Evolutionary conservation across 2,329 filamentous ascomycete genomes (phyloP), one percentile per base, ranked within the genome.

Genomic region (Cercospora sp.): DNA sequence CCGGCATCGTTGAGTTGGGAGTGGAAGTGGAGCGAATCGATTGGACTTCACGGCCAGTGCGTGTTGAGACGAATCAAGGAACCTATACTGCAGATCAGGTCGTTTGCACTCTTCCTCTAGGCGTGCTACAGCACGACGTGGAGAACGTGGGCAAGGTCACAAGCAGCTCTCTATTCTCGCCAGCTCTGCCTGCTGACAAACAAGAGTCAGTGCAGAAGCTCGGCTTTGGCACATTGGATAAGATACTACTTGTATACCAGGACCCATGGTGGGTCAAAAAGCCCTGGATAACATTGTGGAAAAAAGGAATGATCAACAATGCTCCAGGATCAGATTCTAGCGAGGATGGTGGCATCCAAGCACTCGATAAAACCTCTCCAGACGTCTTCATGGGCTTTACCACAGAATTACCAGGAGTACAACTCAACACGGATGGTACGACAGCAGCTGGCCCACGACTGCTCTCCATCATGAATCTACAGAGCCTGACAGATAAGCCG

Each of bases 191-290:
- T n/a, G 9, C 30, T 5, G 62, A 68, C 23, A 72, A 71, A 60
- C 60, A 51, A 23, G 42, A 69, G 33, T 67, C 71, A 3, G 67
- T 74, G 26, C 18, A 42, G 5, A 66, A 51, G 23, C 67, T 75
- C n/a, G 73, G 72, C 1, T 74, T 71, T 39, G 73, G 73, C 28
- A 74, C 71, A 5, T 66, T 75, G n/a, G 71, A 75, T 61, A 75
- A 75, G 64, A 68, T 75, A 30, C 65, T 75, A 39, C 63, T 75
- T 2, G 68, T 73, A 13, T 75, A 73, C 60, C n/a, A 63, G 6
- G 10, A 62, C 10, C 58, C 71, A 3, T 75, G 73, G 73, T 75
- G 73, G 73, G 59, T 23, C 10, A 53, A 69, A n/a, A 69, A 73
- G 53, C 71, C 73, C 1, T 75, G 66, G 60, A 55, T 58, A 3